These are phyloP conservation scores for Boletus rubescentipes DNA, from an alignment of 768 basidiomycete species.

Conservation along the genomic window DNA sequence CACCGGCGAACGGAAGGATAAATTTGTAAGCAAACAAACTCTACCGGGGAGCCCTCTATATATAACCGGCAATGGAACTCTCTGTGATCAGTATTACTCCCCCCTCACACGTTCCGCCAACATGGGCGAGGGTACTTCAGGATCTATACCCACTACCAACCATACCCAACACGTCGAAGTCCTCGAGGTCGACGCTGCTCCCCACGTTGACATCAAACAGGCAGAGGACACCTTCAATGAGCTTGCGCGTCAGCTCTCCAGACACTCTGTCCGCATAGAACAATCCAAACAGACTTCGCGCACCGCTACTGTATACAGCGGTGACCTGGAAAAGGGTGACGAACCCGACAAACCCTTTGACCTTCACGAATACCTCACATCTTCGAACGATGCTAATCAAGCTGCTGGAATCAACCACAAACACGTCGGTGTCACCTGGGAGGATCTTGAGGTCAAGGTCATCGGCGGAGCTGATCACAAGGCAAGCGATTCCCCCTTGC, in stretches of 20 bases:
- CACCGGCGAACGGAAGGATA: neutral
- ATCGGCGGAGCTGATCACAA: slow-evolving; percentile 56
- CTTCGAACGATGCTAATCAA: slow-evolving; percentile 65
- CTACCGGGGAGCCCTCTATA: slow-evolving; percentile 7
- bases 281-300: slow-evolving; percentile 21
- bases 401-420: slow-evolving; percentile 69
- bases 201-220: slow-evolving; percentile 47
- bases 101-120: neutral
- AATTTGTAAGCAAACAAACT: slow-evolving; percentile 18
- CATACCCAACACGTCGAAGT: slow-evolving; percentile 18
- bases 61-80: slow-evolving; percentile 8
- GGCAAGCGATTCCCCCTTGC: slow-evolving; percentile 33
- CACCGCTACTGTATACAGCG: slow-evolving; percentile 26
- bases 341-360: slow-evolving; percentile 45
- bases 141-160: neutral
- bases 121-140: slow-evolving; percentile 9
- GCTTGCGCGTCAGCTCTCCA: slow-evolving; percentile 43
- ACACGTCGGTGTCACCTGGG: slow-evolving; percentile 75
- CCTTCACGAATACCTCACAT: slow-evolving; percentile 65
- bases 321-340: slow-evolving; percentile 44
- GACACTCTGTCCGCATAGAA: slow-evolving; percentile 3
- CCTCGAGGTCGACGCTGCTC: slow-evolving; percentile 20
- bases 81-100: neutral
- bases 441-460: slow-evolving; percentile 62
- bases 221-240: slow-evolving; percentile 57